phyloP scores from a whole-genome alignment of 441 rosid genomes.

The Adansonia gregorii region DNA sequence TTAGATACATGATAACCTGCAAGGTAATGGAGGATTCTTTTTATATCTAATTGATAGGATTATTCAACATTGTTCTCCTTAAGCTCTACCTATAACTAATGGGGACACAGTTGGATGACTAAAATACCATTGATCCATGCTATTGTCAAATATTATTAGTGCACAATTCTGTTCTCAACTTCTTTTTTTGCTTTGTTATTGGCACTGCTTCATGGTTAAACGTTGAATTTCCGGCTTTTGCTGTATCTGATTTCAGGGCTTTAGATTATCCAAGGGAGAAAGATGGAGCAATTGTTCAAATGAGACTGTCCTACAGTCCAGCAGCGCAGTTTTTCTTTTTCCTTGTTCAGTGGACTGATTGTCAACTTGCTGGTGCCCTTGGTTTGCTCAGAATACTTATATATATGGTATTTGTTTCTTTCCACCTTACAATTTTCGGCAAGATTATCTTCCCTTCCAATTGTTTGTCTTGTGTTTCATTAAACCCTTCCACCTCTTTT shows the following conservation, averaged over 20 bases:
- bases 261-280: constrained; percentile 59
- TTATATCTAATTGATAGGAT: not conserved
- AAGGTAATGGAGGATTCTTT: not conserved
- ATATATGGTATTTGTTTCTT: constrained; percentile 46
- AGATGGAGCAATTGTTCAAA: constrained; percentile 69
- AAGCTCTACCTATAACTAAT: not conserved
- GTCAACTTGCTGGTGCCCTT: constrained; percentile 68
- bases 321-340: constrained; percentile 64
- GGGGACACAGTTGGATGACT: not conserved
- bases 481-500: not conserved
- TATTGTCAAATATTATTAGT: not conserved
- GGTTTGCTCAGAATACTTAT: constrained; percentile 63
- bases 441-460: not conserved
- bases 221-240: constrained; percentile 9
- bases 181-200: not conserved
- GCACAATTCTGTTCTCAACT: not conserved
- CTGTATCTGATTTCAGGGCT: constrained; percentile 46
- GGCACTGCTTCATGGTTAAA: constrained; percentile 9
- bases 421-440: not conserved
- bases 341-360: constrained; percentile 75
- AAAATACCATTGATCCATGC: not conserved
- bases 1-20: not conserved
- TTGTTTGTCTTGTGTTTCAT: not conserved
- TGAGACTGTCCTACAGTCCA: constrained; percentile 70
- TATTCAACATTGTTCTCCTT: not conserved